These are phyloP conservation scores for Porodaedalea pini DNA, from an alignment of 1,284 basidiomycete species.

Conservation along the genomic window DNA sequence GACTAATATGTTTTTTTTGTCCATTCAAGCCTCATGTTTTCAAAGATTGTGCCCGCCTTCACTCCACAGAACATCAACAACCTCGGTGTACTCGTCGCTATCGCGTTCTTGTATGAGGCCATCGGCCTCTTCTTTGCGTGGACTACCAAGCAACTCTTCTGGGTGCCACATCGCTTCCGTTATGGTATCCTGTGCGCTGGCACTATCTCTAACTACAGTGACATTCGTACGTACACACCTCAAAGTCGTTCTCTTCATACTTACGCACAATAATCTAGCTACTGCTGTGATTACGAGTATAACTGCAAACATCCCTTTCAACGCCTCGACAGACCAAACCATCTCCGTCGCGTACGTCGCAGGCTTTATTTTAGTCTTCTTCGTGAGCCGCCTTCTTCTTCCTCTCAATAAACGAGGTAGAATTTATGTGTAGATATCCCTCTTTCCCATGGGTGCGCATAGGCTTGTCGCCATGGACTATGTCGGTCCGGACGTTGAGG, in stretches of 20 bases:
- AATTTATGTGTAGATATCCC: slow-evolving; percentile 42
- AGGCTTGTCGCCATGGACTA: slow-evolving; percentile 56
- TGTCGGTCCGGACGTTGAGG: slow-evolving; percentile 56
- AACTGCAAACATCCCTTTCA: slow-evolving; percentile 49
- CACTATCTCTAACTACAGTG: slow-evolving; percentile 61
- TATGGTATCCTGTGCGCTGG: slow-evolving; percentile 65
- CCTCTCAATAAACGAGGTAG: background rate
- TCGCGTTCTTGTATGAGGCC: slow-evolving; percentile 51
- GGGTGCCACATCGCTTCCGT: slow-evolving; percentile 75
- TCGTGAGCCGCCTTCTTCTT: slow-evolving; percentile 30
- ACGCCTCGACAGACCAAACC: slow-evolving; percentile 45
- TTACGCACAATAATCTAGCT: slow-evolving; percentile 36
- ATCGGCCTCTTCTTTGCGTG: slow-evolving; percentile 55
- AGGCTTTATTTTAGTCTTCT: slow-evolving; percentile 42
- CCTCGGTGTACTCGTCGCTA: slow-evolving; percentile 59
- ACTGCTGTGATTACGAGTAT: slow-evolving; percentile 60
- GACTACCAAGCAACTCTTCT: slow-evolving; percentile 62
- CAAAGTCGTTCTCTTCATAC: no score
- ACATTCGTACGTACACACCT: slow-evolving; percentile 55
- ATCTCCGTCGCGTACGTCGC: slow-evolving; percentile 65
- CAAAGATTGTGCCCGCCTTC: slow-evolving; percentile 75
- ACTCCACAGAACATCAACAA: slow-evolving; percentile 58
- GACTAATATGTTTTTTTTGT: background rate
- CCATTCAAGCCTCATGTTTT: slow-evolving; percentile 63
- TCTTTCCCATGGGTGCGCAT: slow-evolving; percentile 59